These are phyloP conservation scores for Stagonosporopsis rhizophila DNA, from an alignment of 2,329 filamentous ascomycete species.

Conservation along the genomic window DNA sequence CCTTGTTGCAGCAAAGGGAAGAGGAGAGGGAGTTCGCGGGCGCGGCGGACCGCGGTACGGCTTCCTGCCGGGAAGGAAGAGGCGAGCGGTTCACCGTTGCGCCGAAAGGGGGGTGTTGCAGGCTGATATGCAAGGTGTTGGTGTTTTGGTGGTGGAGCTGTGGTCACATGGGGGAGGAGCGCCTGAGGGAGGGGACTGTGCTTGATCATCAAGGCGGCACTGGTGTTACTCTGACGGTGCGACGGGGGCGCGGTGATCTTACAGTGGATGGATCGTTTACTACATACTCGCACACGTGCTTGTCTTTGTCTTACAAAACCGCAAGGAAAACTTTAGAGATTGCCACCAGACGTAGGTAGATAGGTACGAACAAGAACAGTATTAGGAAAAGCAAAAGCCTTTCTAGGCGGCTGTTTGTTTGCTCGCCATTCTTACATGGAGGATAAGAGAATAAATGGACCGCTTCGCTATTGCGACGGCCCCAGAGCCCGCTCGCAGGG, in stretches of 20 bases:
- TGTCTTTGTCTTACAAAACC: constrained; percentile 24
- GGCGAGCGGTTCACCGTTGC: neutral
- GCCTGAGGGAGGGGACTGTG: neutral
- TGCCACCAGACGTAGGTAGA: constrained; percentile 20
- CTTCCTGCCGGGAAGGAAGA: neutral
- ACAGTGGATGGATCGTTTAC: constrained; percentile 18
- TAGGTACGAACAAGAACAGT: constrained; percentile 26
- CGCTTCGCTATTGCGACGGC: constrained; percentile 31
- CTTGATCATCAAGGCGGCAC: constrained; percentile 8
- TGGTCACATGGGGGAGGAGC: neutral
- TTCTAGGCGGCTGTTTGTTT: constrained; percentile 16
- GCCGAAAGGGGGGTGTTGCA: neutral
- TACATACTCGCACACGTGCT: constrained; percentile 22
- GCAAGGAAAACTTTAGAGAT: constrained; percentile 21
- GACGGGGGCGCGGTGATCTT: neutral
- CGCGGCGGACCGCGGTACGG: neutral
- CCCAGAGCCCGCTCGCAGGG: constrained; percentile 40
- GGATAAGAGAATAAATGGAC: constrained; percentile 25
- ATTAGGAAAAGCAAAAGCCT: constrained; percentile 31
- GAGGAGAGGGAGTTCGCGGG: neutral
- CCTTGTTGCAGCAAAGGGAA: too few species aligned
- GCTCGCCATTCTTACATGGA: constrained; percentile 23
- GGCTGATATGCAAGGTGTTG: neutral
- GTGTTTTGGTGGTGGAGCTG: neutral
- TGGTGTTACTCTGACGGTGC: neutral